Evolutionary conservation across 2,329 filamentous ascomycete species (phyloP), one percentile per base, ranked within the genome.

Genomic region (Fusarium sp.): DNA sequence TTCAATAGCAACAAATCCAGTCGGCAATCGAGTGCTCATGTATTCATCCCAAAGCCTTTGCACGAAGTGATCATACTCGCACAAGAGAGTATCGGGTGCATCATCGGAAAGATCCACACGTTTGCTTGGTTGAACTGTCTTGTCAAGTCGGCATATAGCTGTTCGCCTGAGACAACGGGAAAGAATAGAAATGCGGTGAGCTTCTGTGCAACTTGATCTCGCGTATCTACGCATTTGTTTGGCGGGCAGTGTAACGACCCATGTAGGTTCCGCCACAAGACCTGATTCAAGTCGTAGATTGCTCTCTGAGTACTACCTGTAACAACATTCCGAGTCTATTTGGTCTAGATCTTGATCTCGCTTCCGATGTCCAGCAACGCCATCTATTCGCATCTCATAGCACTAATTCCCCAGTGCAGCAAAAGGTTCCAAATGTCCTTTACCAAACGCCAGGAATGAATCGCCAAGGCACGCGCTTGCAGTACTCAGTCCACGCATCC

Each of bases 401-500:
- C 30, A 40, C 5, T 25, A 9, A 34, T 16, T 11, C 4, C 18
- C 6, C 9, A 9, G 3, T 9, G n/a, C 16, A 27, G 10, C 25
- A 25, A 38, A n/a, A 38, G 6, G 34, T n/a, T 3, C 34, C 12
- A 8, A 11, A 29, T 12, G 10, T 6, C 27, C 27, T 38, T 15
- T 29, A 77, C 76, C 76, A 77, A 27, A 77, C 30, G 4, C 75
- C 76, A 9, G 79, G 82, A 15, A 84, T 61, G 14, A 84, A 76
- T 25, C 81, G 79, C 79, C 80, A 85, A 12, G 68, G 77, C 6
- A 85, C 83, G 7, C 71, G 78, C 22, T 61, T 64, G 65, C 82
- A 83, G 69, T 86, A 85, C 45, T 79, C 77, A 10, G 79, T 75
- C 84, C 84, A 86, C 2, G 77, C 76, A 5, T 77, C 70, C 4